Evolutionary conservation across 495 filamentous ascomycete species (phyloP), one percentile per base, ranked within the genome.

Genomic region (Echria macrotheca): DNA sequence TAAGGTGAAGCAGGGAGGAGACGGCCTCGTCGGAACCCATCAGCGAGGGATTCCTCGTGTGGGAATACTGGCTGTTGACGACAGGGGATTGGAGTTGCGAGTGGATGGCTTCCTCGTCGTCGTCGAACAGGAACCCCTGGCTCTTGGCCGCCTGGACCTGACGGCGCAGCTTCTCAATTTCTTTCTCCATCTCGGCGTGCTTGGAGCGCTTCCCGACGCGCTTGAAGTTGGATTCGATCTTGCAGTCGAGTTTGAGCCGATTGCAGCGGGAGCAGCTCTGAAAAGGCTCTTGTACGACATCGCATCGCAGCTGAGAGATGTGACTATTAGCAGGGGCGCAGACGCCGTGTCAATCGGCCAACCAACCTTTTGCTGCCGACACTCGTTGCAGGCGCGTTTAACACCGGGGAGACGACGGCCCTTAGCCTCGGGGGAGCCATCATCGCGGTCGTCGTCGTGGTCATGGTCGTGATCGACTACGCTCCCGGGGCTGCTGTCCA

Each of bases 211-310:
- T 96, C 44, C 88, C 90, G 26, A 95, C 76, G 42, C 91, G 85
- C 69, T 93, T 94, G 71, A 96, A 96, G 60, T 91, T 90, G 52
- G 85, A 86, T 64, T 95, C 88, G 63, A 96, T 95, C 58, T 89
- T 89, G 76, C 91, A 96, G 19, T 83, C 79, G 49, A 95, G 85
- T 58, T 83, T 86, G 49, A 94, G 77, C 57, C 89, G 88, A 60
- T 79, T 83, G 71, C 91, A 96, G 54, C 91, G 77, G 23, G 82
- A 84, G 68, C 91, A 96, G 53, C 81, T 75, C 40, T 77, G 74
- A 67, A 89, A 95, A 4, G 87, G 86, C 45, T 89, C 87, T 70
- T 91, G 86, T 37, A 87, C 71, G 48, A 95, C 90, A 76, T 95
- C 86, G 76, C 91, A 96, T 56, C 86, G 85, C 48, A 94, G 76